Base-by-base conservation (phyloP, 73 alveolate species). In the Stentor roeselii region DNA sequence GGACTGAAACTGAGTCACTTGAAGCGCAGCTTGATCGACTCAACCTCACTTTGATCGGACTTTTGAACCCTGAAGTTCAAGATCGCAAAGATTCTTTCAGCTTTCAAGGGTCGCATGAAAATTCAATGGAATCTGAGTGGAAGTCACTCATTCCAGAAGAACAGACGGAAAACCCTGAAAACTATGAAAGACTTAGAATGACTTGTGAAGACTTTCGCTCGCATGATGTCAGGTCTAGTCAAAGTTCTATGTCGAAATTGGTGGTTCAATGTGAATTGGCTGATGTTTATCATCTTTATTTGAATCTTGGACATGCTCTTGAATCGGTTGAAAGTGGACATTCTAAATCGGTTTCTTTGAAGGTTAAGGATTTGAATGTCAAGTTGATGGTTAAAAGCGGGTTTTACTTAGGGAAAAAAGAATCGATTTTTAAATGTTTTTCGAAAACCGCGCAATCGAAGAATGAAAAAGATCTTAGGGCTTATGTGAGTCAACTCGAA, bases 181-280 rank as follows among this genome's bases (percentile, higher is more conserved):
- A 11, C 6, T 21, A 11, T 11, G 67, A 50, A 50, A 0, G 80
- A 40, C 42, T 2, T 27, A 21, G 27, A 34, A 67, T 67, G 80
- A 67, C 80, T 1, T 34, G 11, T 21, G 80, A 67, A 67, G 80
- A 67, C 41, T 67, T 27, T 67, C 21, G 80, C 21, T 67, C 80
- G n/a, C 80, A 67, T 67, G 80, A 67, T 14, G 34, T 34, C 1
- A 67, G 80, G 34, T 15, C 37, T 1, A 34, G 11, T 67, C 42
- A 30, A 67, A 50, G 30, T 11, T 6, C 67, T 21, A 50, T 11
- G 21, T 11, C 6, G 21, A 21, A 50, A 11, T 50, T 50, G 21
- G 21, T 11, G 21, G 67, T 50, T 50, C 21, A 6, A 50, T 6
- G 6, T 6, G 21, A 50, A 50, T 50, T 50, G 21, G 67, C 6